Base-by-base conservation (phyloP, 148 eudicot species). In the Cornus florida region DNA sequence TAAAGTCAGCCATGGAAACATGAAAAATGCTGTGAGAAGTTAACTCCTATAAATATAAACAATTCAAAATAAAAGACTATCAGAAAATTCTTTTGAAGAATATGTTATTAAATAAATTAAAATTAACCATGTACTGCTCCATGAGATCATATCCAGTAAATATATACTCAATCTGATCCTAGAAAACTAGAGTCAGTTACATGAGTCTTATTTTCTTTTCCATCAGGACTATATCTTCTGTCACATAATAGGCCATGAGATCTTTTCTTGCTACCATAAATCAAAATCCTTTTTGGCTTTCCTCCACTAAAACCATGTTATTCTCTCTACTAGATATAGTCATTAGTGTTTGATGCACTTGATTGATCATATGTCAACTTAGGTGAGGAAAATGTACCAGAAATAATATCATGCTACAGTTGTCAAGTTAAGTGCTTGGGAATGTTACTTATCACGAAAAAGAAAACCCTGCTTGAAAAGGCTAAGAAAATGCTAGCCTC, bases 251-350 rank as follows among this genome's bases (percentile, higher is more conserved):
- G 78, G 70, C 32, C 38, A 39, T 41, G 22, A 64, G 31, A 41
- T 75, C 38, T 62, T 28, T 59, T 33, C 6, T 39, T 22, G 43
- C 17, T 6, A 2, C 22, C 65, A 22, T 59, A 57, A 17, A 19
- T 6, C 10, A 7, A 56, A 50, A 2, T 73, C 46, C 5, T 14
- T 38, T 65, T 79, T 64, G 46, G 74, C 22, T 35, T 16, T 20
- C 77, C 10, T 75, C 56, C 53, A 59, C 56, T 68, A 23, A n/a
- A 67, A 79, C 65, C 60, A 48, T 43, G 65, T 65, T 10, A 48
- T 7, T 57, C 56, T 16, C 50, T 72, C 67, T 73, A 31, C 31
- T 23, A 79, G 19, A 22, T 16, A 20, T 62, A 17, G 4, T 62
- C 0, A 19, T 62, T 62, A 17, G 66, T 62, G 66, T 17, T 62